A percentile compares a stretch with the other conserved stretches of the same genome.
Evolutionary conservation across 2,329 filamentous ascomycete species (phyloP).

Genomic region (Diaporthe batatas): DNA sequence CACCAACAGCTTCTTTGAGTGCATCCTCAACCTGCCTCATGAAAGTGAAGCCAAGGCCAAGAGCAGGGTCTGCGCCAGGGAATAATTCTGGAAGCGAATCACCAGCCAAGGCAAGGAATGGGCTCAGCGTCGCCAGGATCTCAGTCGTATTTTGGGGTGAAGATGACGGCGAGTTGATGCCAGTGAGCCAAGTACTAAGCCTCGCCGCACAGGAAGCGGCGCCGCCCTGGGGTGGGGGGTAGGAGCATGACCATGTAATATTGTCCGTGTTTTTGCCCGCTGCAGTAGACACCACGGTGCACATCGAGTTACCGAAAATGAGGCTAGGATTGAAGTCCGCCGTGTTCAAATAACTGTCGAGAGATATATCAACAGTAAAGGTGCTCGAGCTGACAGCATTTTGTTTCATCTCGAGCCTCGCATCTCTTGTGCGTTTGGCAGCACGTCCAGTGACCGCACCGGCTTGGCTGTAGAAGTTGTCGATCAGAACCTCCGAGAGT

Average conservation of each 20-base stretch:
- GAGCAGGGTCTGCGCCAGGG: slow-evolving; percentile 41
- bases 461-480: slow-evolving; percentile 45
- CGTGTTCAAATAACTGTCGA: slow-evolving; percentile 39
- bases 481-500: slow-evolving; percentile 43
- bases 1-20: slow-evolving; percentile 42
- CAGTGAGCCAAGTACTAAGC: slow-evolving; percentile 44
- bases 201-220: slow-evolving; percentile 43
- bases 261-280: slow-evolving; percentile 38
- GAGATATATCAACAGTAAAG: slow-evolving; percentile 44
- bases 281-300: slow-evolving; percentile 38
- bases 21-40: slow-evolving; percentile 42
- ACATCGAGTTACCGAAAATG: slow-evolving; percentile 44
- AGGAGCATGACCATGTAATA: slow-evolving; percentile 45
- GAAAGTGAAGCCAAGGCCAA: slow-evolving; percentile 43
- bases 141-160: slow-evolving; percentile 38
- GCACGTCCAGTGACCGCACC: slow-evolving; percentile 33
- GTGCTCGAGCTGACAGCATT: slow-evolving; percentile 41
- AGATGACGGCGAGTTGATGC: slow-evolving; percentile 10
- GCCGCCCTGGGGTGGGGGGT: slow-evolving; percentile 44
- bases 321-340: slow-evolving; percentile 40
- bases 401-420: slow-evolving; percentile 21
- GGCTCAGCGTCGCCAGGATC: slow-evolving; percentile 42
- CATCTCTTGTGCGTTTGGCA: background rate
- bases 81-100: slow-evolving; percentile 42
- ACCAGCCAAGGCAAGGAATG: slow-evolving; percentile 42